Evolutionary conservation across 495 filamentous ascomycete species (phyloP), one percentile per base, ranked within the genome.

Genomic region (Massariosphaeria phaeospora): DNA sequence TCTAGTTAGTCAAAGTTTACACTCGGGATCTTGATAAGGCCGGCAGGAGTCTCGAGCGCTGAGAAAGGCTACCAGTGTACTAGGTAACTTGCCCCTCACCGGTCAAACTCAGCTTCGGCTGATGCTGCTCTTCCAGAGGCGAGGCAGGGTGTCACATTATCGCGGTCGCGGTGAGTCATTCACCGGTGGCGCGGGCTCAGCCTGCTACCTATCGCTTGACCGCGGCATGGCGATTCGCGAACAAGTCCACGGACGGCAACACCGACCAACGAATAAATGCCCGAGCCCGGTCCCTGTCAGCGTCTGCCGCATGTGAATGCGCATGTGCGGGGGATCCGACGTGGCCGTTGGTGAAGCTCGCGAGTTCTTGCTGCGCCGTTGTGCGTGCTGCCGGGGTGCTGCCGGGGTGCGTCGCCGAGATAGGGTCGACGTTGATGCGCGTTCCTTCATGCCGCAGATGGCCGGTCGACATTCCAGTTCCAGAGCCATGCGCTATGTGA

Each of bases 131-230:
- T 40, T 40, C 15, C n/a, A 34, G 30, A 8, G 9, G 30, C 8
- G 9, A 34, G 30, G 41, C 41, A n/a, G 24, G n/a, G 17, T n/a
- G 23, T 45, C 41, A 45, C 41, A 26, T 27, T 27, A n/a, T n/a
- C n/a, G n/a, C n/a, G n/a, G n/a, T 9, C 41, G 38, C 38, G 18
- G 38, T 40, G 38, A 45, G 17, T 45, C 41, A 45, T 27, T 45
- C 41, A 29, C 41, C 41, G 46, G 46, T 49, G 46, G 46, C 46
- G 46, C 21, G n/a, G n/a, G n/a, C n/a, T n/a, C n/a, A n/a, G n/a
- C n/a, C n/a, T n/a, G n/a, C n/a, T n/a, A n/a, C n/a, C n/a, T n/a
- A n/a, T n/a, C n/a, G n/a, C n/a, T n/a, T n/a, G n/a, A n/a, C n/a
- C 24, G 38, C 38, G 38, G 15, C 38, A n/a, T 40, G 20, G 29